These are phyloP conservation scores for Taphrina wiesneri DNA, from an alignment of 1,139 yeast species.

Conservation along the genomic window DNA sequence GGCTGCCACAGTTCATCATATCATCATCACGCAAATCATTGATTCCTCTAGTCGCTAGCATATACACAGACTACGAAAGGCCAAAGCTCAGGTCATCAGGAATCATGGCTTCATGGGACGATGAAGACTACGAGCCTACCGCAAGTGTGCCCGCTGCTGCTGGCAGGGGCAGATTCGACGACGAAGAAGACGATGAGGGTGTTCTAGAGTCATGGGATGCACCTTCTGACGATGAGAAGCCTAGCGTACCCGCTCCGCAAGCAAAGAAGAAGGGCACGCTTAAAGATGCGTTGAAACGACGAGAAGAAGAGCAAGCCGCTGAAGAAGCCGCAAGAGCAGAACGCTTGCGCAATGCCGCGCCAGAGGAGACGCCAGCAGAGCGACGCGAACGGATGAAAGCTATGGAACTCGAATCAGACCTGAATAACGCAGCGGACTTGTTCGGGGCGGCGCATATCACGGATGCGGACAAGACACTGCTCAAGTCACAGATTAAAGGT, in stretches of 20 bases:
- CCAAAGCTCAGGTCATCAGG: neutral
- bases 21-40: neutral
- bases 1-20: neutral
- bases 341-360: constrained; percentile 66
- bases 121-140: constrained; percentile 20
- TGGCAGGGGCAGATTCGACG: constrained; percentile 77
- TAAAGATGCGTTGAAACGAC: constrained; percentile 46
- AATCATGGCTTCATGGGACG: constrained; percentile 32
- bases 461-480: constrained; percentile 24
- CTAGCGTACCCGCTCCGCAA: constrained; percentile 46
- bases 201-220: constrained; percentile 84
- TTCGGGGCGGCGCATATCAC: constrained; percentile 54
- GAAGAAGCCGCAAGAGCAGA: constrained; percentile 47
- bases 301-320: constrained; percentile 52
- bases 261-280: constrained; percentile 46
- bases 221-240: constrained; percentile 60
- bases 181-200: constrained; percentile 72
- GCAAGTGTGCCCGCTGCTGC: constrained; percentile 42
- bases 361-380: constrained; percentile 45
- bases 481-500: constrained; percentile 35
- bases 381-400: constrained; percentile 67
- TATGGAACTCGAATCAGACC: constrained; percentile 81
- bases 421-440: constrained; percentile 88
- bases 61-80: neutral
- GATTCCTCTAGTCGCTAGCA: neutral